Percentiles rank a stretch among this genome's conserved stretches.
phyloP scores from a whole-genome alignment of 1,284 basidiomycete genomes.

The Boletus mariae region DNA sequence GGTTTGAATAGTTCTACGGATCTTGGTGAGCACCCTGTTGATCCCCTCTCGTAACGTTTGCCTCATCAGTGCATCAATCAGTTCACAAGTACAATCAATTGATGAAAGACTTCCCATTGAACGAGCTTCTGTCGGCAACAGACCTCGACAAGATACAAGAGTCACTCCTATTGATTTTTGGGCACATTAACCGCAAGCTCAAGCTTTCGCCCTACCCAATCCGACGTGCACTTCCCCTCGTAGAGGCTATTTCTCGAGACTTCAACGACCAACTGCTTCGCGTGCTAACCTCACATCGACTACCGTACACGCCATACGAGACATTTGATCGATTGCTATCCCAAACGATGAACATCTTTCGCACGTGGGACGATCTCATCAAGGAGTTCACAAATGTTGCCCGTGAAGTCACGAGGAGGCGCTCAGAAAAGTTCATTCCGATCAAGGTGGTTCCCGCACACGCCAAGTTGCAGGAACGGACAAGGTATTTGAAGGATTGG shows the following conservation, averaged over 20 bases:
- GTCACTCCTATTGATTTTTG: conserved; percentile 83
- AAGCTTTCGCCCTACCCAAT: conserved; percentile 95
- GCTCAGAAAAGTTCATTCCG: conserved; percentile 92
- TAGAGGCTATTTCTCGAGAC: conserved; percentile 96
- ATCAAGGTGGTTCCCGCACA: conserved; percentile 95
- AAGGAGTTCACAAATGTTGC: conserved; percentile 99
- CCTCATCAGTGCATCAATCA: conserved; percentile 44
- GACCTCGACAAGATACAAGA: conserved; percentile 95
- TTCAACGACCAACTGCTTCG: conserved; percentile 94
- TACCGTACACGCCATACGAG: conserved; percentile 92
- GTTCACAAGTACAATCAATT: conserved; percentile 97
- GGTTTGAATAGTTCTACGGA: conserved; percentile 92
- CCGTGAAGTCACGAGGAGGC: conserved; percentile 89
- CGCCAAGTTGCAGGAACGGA: conserved; percentile 86
- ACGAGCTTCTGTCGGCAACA: conserved; percentile 93
- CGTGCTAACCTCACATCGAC: conserved; percentile 84
- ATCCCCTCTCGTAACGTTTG: neutral
- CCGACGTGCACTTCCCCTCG: conserved; percentile 89
- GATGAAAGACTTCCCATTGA: conserved; percentile 98
- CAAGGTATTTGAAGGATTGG: conserved; percentile 88
- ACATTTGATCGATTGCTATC: conserved; percentile 86
- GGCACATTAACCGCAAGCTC: conserved; percentile 94
- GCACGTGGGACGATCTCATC: conserved; percentile 94
- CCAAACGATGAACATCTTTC: conserved; percentile 81
- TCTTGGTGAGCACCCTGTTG: conserved; percentile 50